Evolutionary conservation across 2,329 filamentous ascomycete species (phyloP).

Genomic region (Esteya vermicola): DNA sequence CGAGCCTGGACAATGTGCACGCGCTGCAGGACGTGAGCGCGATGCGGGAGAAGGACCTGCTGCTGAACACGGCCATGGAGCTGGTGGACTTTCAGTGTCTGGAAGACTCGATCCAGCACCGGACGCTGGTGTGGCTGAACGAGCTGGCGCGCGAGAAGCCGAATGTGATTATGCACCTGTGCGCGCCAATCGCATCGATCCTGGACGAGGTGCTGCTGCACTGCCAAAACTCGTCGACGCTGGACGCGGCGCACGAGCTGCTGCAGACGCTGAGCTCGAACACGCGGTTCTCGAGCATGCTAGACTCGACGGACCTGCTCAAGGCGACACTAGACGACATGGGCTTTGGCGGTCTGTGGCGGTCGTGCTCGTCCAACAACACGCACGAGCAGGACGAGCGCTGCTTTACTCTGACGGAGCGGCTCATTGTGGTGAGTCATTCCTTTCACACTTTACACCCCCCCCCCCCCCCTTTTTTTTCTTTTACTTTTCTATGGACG

Average conservation of each 20-base stretch:
- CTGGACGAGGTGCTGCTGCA: constrained; percentile 49
- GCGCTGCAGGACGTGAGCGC: constrained; percentile 26
- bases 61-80: constrained; percentile 49
- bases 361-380: constrained; percentile 35
- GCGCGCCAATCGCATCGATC: constrained; percentile 39
- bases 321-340: constrained; percentile 41
- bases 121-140: constrained; percentile 45
- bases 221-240: constrained; percentile 44
- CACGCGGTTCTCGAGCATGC: constrained; percentile 31
- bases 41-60: constrained; percentile 45
- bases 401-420: constrained; percentile 41
- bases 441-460: no score
- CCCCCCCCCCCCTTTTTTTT: no score
- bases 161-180: constrained; percentile 43
- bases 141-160: constrained; percentile 39
- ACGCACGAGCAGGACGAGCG: constrained; percentile 34
- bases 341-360: constrained; percentile 51
- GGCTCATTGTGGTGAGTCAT: constrained; percentile 41
- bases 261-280: constrained; percentile 44
- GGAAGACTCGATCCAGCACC: constrained; percentile 47
- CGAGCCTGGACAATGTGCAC: constrained; percentile 24
- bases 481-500: no score
- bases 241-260: constrained; percentile 46
- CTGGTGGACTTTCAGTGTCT: constrained; percentile 52
- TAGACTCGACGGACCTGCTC: constrained; percentile 32